Evolutionary conservation across 768 basidiomycete genomes (phyloP), one percentile per base, ranked within the genome.

Genomic region (Gyrodon lividus): DNA sequence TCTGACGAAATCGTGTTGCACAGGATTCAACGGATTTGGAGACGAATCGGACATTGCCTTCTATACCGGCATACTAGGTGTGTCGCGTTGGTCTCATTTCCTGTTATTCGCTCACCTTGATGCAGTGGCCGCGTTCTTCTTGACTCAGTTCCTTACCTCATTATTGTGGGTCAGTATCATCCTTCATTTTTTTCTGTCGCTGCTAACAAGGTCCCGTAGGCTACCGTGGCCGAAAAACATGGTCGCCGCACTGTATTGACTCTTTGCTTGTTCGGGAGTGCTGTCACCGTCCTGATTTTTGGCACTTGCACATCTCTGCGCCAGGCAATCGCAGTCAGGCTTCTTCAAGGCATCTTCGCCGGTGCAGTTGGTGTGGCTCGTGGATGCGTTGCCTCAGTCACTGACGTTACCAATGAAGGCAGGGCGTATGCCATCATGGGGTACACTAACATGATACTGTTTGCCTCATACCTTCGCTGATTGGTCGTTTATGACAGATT

Each of bases 281-380:
- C 92, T 0, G 58, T 89, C 38, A 89, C 89, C 10, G 89, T 90
- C 63, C 72, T 82, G 23, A 65, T 84, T 33, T 92, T 94, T 63
- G 92, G 89, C 30, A 92, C 89, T 2, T 80, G 84, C 28, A 86
- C 83, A 6, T 75, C 84, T 10, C 71, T 90, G 14, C 80, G 85
- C 38, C 84, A 95, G 70, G 94, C 95, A 7, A 80, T 97, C 33
- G 86, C 76, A 34, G 83, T 95, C 43, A 81, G 93, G n/a, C 76
- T 98, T 14, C 76, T 93, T 31, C 94, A 96, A 66, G 95, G 95
- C 26, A 78, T 95, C 24, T 97, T 96, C 63, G 89, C 88, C 3
- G 95, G 96, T 4, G 90, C 95, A 19, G 88, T 98, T 16, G 96
- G 96, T 19, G 96, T 98, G 23, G 95, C 93, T 39, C 82, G 96